Conservation (phyloP, 179 eudicot genomes). For the Pouteria campechiana region DNA sequence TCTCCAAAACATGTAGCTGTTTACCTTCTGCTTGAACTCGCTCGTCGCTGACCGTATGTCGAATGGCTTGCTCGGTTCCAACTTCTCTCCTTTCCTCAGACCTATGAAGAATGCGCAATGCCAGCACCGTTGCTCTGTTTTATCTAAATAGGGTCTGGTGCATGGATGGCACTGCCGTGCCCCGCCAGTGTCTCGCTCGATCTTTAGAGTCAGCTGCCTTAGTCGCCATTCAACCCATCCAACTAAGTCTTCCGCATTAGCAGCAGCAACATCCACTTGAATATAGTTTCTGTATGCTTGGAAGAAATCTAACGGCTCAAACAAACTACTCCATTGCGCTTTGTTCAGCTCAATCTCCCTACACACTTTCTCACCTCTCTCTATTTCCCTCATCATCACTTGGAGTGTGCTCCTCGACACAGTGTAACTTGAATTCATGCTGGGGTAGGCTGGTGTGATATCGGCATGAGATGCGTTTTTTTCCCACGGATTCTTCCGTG, state of each 20-base stretch:
- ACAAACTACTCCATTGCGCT: slow-evolving; percentile 58
- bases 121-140: slow-evolving; percentile 44
- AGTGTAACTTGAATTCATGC: slow-evolving; percentile 92
- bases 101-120: slow-evolving; percentile 86
- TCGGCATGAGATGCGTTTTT: slow-evolving; percentile 64
- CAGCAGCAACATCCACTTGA: slow-evolving; percentile 85
- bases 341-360: slow-evolving; percentile 78
- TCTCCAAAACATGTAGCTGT: slow-evolving; percentile 48
- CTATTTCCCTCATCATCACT: slow-evolving; percentile 66
- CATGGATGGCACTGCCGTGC: slow-evolving; percentile 83
- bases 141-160: slow-evolving; percentile 74
- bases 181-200: slow-evolving; percentile 55
- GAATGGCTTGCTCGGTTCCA: slow-evolving; percentile 54
- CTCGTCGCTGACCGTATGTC: slow-evolving; percentile 86
- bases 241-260: slow-evolving; percentile 60
- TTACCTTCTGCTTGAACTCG: slow-evolving; percentile 71
- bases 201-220: slow-evolving; percentile 66
- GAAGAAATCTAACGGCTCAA: slow-evolving; percentile 81
- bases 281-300: slow-evolving; percentile 85
- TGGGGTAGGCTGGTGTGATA: slow-evolving; percentile 81
- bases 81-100: slow-evolving; percentile 54
- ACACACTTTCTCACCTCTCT: slow-evolving; percentile 58
- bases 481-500: slow-evolving; percentile 61
- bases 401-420: slow-evolving; percentile 70
- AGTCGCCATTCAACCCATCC: slow-evolving; percentile 97